Percentiles rank a stretch among this genome's conserved stretches.
phyloP scores from a whole-genome alignment of 2,329 filamentous ascomycete species.

The Cordyceps militaris region DNA sequence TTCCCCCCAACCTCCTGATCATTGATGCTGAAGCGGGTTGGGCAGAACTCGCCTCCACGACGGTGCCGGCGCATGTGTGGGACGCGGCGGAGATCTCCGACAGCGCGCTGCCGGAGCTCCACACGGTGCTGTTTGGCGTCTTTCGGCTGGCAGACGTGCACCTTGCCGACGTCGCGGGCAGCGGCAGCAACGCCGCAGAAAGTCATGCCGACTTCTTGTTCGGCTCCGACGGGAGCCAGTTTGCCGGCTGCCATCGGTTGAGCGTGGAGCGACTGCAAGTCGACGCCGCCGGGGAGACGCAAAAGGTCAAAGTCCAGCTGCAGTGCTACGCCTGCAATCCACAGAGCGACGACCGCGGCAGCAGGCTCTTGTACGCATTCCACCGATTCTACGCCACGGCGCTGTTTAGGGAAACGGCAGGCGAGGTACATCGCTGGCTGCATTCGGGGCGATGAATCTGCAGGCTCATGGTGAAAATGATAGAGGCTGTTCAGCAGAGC shows the following conservation, averaged over 20 bases:
- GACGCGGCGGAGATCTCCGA: conserved; percentile 16
- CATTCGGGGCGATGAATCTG: not conserved
- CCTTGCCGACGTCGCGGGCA: not conserved
- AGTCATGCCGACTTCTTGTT: conserved; percentile 26
- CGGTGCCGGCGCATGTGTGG: conserved; percentile 17
- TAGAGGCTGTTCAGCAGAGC: not conserved
- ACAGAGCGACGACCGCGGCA: not conserved
- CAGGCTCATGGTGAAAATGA: not conserved
- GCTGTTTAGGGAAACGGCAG: conserved; percentile 2
- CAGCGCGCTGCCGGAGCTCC: conserved; percentile 14
- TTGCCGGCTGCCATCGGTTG: conserved; percentile 26
- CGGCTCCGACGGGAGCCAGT: conserved; percentile 19
- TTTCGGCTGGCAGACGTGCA: conserved; percentile 22
- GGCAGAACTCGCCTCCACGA: not conserved
- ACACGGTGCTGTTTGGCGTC: conserved; percentile 20
- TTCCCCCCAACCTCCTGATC: not conserved
- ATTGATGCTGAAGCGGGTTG: too few species aligned
- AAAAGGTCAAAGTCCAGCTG: not conserved
- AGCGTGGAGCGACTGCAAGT: conserved; percentile 18
- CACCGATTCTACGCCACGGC: conserved; percentile 1
- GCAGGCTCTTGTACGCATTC: not conserved
- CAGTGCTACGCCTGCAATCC: conserved; percentile 10
- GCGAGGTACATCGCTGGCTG: not conserved
- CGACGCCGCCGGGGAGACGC: not conserved
- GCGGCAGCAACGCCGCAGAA: not conserved